phyloP scores from a whole-genome alignment of 2,329 filamentous ascomycete species.

The Colletotrichum tamarilloi region DNA sequence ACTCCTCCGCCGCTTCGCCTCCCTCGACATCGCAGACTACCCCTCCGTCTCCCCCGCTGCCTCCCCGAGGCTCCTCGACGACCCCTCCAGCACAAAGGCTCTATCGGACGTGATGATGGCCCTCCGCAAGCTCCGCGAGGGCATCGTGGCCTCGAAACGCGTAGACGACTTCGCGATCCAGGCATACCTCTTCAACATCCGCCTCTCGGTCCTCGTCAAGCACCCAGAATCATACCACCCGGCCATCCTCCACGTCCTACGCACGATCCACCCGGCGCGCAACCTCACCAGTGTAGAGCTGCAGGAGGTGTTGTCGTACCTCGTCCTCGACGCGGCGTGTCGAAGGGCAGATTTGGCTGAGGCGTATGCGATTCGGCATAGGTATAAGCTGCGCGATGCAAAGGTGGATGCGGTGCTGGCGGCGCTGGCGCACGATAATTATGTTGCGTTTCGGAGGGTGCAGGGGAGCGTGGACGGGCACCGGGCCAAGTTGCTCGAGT shows the following conservation, averaged over 20 bases:
- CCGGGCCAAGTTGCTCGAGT: conserved; percentile 82
- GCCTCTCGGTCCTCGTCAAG: conserved; percentile 81
- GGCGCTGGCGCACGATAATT: conserved; percentile 84
- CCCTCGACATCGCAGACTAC: conserved; percentile 59
- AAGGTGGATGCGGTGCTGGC: conserved; percentile 76
- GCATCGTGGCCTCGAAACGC: conserved; percentile 81
- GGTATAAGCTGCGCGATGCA: conserved; percentile 72
- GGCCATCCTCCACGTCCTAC: conserved; percentile 82
- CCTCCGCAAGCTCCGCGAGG: conserved; percentile 92
- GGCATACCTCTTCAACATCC: conserved; percentile 91
- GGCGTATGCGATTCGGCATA: conserved; percentile 75
- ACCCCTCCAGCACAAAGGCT: conserved; percentile 64
- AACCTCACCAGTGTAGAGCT: conserved; percentile 79
- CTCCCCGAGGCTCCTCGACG: conserved; percentile 32
- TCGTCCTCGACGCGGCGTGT: conserved; percentile 90
- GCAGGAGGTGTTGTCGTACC: conserved; percentile 82
- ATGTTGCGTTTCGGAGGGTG: conserved; percentile 79
- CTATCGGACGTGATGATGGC: conserved; percentile 82
- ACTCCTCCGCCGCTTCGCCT: conserved; percentile 80
- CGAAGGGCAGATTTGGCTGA: conserved; percentile 79
- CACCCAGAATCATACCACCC: conserved; percentile 92
- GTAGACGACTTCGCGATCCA: conserved; percentile 86
- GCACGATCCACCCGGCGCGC: conserved; percentile 73
- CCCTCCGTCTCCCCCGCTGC: conserved; percentile 30
- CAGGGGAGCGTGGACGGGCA: conserved; percentile 83